Percentiles rank a stretch among this genome's conserved stretches.
Evolutionary conservation across 2,329 filamentous ascomycete species (phyloP).

Genomic region (Dactylellina haptotyla): DNA sequence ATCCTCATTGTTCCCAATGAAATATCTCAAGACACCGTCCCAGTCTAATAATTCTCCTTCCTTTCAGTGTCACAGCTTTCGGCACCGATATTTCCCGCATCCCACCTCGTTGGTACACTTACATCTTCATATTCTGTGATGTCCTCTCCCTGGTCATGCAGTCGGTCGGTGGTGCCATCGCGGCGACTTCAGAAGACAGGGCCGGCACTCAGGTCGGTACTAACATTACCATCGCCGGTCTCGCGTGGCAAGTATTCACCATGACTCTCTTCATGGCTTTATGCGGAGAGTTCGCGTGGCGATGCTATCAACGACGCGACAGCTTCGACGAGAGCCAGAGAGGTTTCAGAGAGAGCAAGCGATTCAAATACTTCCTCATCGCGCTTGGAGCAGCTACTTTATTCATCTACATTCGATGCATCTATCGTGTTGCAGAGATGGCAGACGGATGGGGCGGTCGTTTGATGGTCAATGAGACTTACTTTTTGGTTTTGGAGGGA

Average conservation of each 20-base stretch:
- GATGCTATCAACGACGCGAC: conserved; percentile 58
- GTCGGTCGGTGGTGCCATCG: conserved; percentile 69
- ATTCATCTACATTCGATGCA: conserved; percentile 72
- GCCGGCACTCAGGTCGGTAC: conserved; percentile 64
- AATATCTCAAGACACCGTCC: conserved; percentile 60
- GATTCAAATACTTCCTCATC: conserved; percentile 68
- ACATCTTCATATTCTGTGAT: conserved; percentile 71
- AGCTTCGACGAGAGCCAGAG: conserved; percentile 60
- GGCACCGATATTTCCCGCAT: conserved; percentile 66
- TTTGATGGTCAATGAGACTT: conserved; percentile 68
- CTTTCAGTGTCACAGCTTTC: conserved; percentile 65
- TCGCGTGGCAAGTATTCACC: conserved; percentile 71
- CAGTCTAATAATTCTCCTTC: conserved; percentile 57
- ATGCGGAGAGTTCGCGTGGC: conserved; percentile 66
- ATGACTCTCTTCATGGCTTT: conserved; percentile 68
- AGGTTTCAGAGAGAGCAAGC: conserved; percentile 62
- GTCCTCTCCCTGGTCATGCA: conserved; percentile 70
- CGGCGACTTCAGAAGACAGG: conserved; percentile 63
- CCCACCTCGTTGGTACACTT: conserved; percentile 67
- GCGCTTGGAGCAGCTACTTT: conserved; percentile 70
- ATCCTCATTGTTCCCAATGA: too few species aligned
- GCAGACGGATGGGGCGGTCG: conserved; percentile 71
- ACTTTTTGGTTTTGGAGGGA: conserved; percentile 71
- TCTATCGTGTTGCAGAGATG: conserved; percentile 74
- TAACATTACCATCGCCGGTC: conserved; percentile 73